Conservation (phyloP, 2,329 filamentous ascomycete species). For the Diaporthe citriasiana region DNA sequence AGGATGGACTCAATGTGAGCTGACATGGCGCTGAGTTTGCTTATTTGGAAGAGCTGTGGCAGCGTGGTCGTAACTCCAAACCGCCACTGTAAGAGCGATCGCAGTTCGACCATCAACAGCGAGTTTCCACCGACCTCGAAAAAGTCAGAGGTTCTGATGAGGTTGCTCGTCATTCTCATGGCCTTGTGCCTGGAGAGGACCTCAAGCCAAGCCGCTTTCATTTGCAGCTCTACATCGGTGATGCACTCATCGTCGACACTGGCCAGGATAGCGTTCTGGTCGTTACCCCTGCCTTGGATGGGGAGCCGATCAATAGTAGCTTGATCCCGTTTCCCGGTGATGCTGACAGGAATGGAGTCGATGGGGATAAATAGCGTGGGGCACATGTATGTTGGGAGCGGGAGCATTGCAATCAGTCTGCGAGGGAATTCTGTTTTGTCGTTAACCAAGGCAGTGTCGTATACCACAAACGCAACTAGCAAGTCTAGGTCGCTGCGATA, state of each 20-base stretch:
- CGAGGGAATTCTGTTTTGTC: conserved; percentile 29
- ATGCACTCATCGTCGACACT: not conserved
- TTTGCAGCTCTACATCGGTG: not conserved
- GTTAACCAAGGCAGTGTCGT: not conserved
- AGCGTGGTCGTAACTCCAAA: not conserved
- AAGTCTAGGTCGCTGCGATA: not conserved
- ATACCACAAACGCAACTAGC: conserved; percentile 15
- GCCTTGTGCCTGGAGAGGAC: too few species aligned
- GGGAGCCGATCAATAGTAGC: conserved; percentile 46
- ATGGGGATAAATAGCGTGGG: conserved; percentile 50
- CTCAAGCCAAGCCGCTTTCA: too few species aligned
- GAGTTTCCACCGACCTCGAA: conserved; percentile 59
- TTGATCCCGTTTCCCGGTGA: conserved; percentile 52
- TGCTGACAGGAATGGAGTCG: conserved; percentile 49
- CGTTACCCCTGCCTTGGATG: too few species aligned
- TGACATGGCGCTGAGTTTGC: conserved; percentile 57
- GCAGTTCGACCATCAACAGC: conserved; percentile 55
- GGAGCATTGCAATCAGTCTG: conserved; percentile 41
- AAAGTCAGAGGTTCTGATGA: conserved; percentile 51
- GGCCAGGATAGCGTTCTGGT: too few species aligned
- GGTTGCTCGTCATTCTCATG: too few species aligned
- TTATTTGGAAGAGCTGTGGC: conserved; percentile 40
- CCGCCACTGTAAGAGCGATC: conserved; percentile 54
- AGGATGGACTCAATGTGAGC: conserved; percentile 45
- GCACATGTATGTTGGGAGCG: conserved; percentile 53